Percentiles rank a stretch among this genome's conserved stretches.
Evolutionary conservation across 768 basidiomycete species (phyloP).

Genomic region (Butyriboletus loyo): DNA sequence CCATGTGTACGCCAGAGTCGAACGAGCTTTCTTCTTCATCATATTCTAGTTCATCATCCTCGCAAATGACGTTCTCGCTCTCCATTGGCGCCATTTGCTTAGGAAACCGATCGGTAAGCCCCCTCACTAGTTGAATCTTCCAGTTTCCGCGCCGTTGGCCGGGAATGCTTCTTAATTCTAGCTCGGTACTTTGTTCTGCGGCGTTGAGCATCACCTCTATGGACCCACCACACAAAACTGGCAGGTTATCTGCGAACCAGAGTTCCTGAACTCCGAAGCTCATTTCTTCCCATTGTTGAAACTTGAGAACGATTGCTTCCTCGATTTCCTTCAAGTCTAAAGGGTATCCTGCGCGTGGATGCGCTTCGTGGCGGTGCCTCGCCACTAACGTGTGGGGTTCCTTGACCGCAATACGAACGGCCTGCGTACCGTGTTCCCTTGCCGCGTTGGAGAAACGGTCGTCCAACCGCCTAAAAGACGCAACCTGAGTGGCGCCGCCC

Average conservation of each 20-base stretch:
- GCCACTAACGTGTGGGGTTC: slow-evolving; percentile 47
- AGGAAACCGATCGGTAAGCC: slow-evolving; percentile 4
- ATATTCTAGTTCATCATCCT: slow-evolving; percentile 21
- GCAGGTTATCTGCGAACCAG: slow-evolving; percentile 45
- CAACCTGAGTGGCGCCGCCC: slow-evolving; percentile 67
- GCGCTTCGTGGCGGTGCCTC: slow-evolving; percentile 48
- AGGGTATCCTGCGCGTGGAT: slow-evolving; percentile 46
- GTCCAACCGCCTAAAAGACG: slow-evolving; percentile 54
- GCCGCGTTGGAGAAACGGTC: slow-evolving; percentile 29
- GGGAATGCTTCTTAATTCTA: slow-evolving; percentile 24
- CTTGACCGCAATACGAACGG: slow-evolving; percentile 4
- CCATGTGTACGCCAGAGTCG: slow-evolving; percentile 28
- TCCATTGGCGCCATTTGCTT: slow-evolving; percentile 7
- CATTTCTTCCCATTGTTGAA: slow-evolving; percentile 52
- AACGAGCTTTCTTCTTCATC: slow-evolving; percentile 21
- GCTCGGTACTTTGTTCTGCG: slow-evolving; percentile 21
- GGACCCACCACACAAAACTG: slow-evolving; percentile 34
- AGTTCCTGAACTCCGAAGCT: slow-evolving; percentile 43
- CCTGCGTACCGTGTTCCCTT: slow-evolving; percentile 22
- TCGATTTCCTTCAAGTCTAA: slow-evolving; percentile 46
- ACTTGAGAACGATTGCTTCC: slow-evolving; percentile 44
- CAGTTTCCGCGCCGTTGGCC: slow-evolving; percentile 25
- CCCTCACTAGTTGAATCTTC: slow-evolving; percentile 29
- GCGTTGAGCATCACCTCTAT: slow-evolving; percentile 27
- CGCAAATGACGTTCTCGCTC: slow-evolving; percentile 13